A percentile compares a stretch with the other conserved stretches of the same genome.
Conservation (phyloP, 805 yeast species). For the Ogataea parapolymorpha region DNA sequence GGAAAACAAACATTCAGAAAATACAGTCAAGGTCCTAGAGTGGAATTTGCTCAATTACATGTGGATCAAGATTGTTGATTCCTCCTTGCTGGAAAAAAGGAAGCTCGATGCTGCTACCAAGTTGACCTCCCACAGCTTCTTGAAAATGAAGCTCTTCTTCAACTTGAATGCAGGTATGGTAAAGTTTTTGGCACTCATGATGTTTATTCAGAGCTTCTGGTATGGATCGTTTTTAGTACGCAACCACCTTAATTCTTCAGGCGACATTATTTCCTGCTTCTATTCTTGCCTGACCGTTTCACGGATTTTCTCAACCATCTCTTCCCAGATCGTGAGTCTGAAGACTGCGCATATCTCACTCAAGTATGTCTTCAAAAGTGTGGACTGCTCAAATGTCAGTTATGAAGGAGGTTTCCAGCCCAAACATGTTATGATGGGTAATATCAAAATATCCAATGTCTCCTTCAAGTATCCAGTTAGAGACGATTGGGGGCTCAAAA, state of each 20-base stretch:
- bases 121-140: conserved; percentile 37
- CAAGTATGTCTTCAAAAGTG: conserved; percentile 41
- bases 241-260: conserved; percentile 47
- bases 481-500: conserved; percentile 42
- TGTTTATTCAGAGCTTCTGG: conserved; percentile 93
- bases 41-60: conserved; percentile 66
- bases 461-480: conserved; percentile 64
- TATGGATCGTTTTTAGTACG: conserved; percentile 73
- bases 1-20: conserved; percentile 57
- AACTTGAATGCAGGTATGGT: conserved; percentile 55
- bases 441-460: conserved; percentile 53
- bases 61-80: conserved; percentile 59
- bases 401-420: conserved; percentile 19
- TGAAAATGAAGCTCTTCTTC: conserved; percentile 43
- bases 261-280: conserved; percentile 77
- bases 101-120: conserved; percentile 37
- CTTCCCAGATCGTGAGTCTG: conserved; percentile 56
- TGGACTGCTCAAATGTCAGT: conserved; percentile 22
- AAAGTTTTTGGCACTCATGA: conserved; percentile 55
- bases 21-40: conserved; percentile 57
- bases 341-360: conserved; percentile 75
- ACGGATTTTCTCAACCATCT: conserved; percentile 49
- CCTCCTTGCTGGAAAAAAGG: conserved; percentile 49
- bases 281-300: conserved; percentile 78
- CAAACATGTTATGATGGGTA: conserved; percentile 38